Percentiles rank a stretch among this genome's conserved stretches.
Evolutionary conservation across 805 yeast species (phyloP).

Genomic region (Ogataea dorogensis): DNA sequence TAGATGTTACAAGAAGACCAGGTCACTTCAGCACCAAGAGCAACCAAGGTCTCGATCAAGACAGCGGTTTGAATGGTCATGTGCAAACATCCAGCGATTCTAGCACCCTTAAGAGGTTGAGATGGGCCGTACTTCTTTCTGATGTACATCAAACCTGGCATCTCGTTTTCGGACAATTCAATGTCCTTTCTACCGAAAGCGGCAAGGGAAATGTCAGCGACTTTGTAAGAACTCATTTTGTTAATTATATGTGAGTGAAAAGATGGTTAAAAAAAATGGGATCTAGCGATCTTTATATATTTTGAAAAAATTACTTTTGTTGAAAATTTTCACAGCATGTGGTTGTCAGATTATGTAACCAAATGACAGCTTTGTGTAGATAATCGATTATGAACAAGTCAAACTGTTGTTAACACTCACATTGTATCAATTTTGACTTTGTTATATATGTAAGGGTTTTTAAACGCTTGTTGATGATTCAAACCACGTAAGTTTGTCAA

Average conservation of each 20-base stretch:
- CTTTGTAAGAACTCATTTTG: slow-evolving; percentile 64
- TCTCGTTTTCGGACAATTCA: slow-evolving; percentile 97
- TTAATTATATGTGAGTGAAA: neutral
- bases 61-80: slow-evolving; percentile 99
- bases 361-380: neutral
- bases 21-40: slow-evolving; percentile 98
- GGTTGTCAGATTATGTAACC: slow-evolving; percentile 11
- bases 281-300: slow-evolving; percentile 12
- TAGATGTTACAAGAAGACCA: slow-evolving; percentile 99
- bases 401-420: no score
- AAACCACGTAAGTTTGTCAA: no score
- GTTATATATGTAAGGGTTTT: no score
- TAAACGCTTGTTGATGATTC: no score
- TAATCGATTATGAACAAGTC: no score
- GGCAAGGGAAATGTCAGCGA: slow-evolving; percentile 96
- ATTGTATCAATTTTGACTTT: no score
- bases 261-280: slow-evolving; percentile 3
- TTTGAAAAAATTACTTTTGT: slow-evolving; percentile 12
- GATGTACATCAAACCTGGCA: slow-evolving; percentile 99
- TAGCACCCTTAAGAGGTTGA: slow-evolving; percentile 97
- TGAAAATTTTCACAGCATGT: slow-evolving; percentile 16
- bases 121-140: slow-evolving; percentile 86
- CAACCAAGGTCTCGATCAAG: slow-evolving; percentile 93
- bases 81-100: slow-evolving; percentile 98
- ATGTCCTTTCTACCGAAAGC: slow-evolving; percentile 99